Evolutionary conservation across 208 protist genomes (phyloP).

Genomic region (Trypanosomatidae sp.): DNA sequence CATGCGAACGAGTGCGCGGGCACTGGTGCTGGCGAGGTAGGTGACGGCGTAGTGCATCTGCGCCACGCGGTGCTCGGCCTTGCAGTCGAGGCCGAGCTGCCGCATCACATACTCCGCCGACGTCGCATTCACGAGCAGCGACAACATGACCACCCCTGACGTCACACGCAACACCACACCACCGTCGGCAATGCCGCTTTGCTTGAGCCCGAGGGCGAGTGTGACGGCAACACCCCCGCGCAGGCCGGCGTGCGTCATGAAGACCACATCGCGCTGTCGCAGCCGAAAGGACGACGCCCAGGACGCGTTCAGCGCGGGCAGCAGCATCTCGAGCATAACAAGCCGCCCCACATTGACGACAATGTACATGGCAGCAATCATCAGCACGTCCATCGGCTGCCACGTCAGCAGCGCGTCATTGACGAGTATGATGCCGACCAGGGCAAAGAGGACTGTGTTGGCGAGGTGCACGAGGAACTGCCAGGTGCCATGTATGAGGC

Average conservation of each 20-base stretch:
- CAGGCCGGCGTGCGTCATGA: slow-evolving; percentile 61
- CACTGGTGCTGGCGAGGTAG: slow-evolving; percentile 14
- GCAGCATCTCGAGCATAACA: slow-evolving; percentile 48
- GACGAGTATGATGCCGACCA: slow-evolving; percentile 79
- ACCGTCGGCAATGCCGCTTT: slow-evolving; percentile 31
- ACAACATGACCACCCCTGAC: slow-evolving; percentile 60
- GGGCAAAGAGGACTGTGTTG: slow-evolving; percentile 80
- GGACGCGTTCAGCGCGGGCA: slow-evolving; percentile 55
- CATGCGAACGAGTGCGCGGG: slow-evolving; percentile 23
- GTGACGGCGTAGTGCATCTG: slow-evolving; percentile 55
- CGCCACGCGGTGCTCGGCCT: slow-evolving; percentile 31
- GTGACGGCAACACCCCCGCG: slow-evolving; percentile 70
- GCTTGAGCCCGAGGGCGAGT: slow-evolving; percentile 53
- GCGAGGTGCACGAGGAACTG: slow-evolving; percentile 76
- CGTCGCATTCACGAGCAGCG: slow-evolving; percentile 58
- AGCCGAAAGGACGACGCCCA: slow-evolving; percentile 44
- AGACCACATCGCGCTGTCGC: slow-evolving; percentile 21
- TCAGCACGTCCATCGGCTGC: slow-evolving; percentile 24
- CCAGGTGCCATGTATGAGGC: slow-evolving; percentile 69
- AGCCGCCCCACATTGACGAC: slow-evolving; percentile 42
- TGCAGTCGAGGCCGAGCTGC: slow-evolving; percentile 38
- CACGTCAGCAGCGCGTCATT: slow-evolving; percentile 44
- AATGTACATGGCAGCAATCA: slow-evolving; percentile 47
- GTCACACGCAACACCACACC: slow-evolving; percentile 53
- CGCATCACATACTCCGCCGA: slow-evolving; percentile 33